Base-by-base conservation (phyloP, 371 early-diverging fungal genomes). In the Rhizomucor miehei region DNA sequence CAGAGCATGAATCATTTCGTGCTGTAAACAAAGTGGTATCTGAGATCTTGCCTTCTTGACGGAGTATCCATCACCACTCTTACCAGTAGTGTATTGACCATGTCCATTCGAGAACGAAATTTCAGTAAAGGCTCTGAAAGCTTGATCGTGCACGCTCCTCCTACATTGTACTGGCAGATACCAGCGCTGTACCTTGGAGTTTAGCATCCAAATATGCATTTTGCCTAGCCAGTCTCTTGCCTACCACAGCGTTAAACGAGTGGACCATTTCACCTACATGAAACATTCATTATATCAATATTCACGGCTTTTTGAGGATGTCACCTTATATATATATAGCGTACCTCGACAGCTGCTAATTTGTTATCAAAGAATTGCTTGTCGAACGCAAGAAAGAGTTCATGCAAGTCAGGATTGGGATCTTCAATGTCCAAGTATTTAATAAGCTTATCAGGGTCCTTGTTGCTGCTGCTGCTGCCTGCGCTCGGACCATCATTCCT, bases 121-220 rank as follows among this genome's bases (percentile, higher is more conserved):
- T 87, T 85, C 35, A 89, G 77, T 0, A 89, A 51, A 21, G 89
- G 87, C 47, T 86, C 84, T 13, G 79, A 80, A 13, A 89, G 56
- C 14, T 79, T 64, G 12, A 89, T 76, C 3, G 68, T 71, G 61
- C 80, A 80, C 23, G 71, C 72, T 0, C 76, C 72, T 0, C 63
- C 70, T 0, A 13, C 29, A 39, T 69, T 66, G 51, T 75, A 79
- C 1, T 62, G 43, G 47, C 78, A 84, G 0, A 75, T 59, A 6
- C 79, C 80, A 0, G 79, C 82, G 55, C 83, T 75, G 50, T n/a
- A n/a, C n/a, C n/a, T n/a, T n/a, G n/a, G n/a, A n/a, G n/a, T n/a
- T n/a, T n/a, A n/a, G n/a, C n/a, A n/a, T n/a, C n/a, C 19, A 19
- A 44, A 48, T 24, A 47, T n/a, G 14, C 25, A 44, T 17, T 29